A percentile compares a stretch with the other conserved stretches of the same genome.
These are phyloP conservation scores for Melampsora americana DNA, from an alignment of 1,284 basidiomycete genomes.

Conservation along the genomic window DNA sequence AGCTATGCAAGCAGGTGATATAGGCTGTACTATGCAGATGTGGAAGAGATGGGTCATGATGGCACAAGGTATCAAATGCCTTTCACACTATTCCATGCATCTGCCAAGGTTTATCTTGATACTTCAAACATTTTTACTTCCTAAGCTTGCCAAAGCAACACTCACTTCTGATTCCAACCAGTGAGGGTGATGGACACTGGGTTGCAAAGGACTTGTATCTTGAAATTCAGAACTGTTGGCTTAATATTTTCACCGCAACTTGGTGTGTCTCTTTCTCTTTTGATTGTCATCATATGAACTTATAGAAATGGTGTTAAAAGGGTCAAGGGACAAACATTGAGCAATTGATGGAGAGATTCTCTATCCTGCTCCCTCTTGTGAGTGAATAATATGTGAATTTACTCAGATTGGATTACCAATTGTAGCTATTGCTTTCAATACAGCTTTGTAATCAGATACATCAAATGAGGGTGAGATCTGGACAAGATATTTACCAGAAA, in stretches of 20 bases:
- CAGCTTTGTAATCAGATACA: too few relatives aligned
- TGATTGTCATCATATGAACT: neutral
- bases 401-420: too few relatives aligned
- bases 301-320: neutral
- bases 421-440: too few relatives aligned
- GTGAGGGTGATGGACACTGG: constrained; percentile 9
- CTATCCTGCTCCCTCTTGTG: neutral
- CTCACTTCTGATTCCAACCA: neutral
- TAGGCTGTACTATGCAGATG: neutral
- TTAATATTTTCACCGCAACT: constrained; percentile 1
- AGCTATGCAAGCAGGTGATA: constrained; percentile 16
- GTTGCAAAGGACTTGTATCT: constrained; percentile 18
- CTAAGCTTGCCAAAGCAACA: constrained; percentile 1
- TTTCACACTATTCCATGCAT: constrained; percentile 6
- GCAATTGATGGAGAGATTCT: neutral
- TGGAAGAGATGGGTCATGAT: constrained; percentile 21
- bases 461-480: too few relatives aligned
- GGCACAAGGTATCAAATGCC: constrained; percentile 19
- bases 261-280: neutral
- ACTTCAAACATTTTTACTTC: neutral
- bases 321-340: neutral
- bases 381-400: too few relatives aligned
- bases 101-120: neutral
- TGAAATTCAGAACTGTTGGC: constrained; percentile 24
- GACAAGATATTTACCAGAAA: too few relatives aligned